Evolutionary conservation across 1,284 basidiomycete species (phyloP), one percentile per base, ranked within the genome.

Genomic region (Trichosporon asahii): DNA sequence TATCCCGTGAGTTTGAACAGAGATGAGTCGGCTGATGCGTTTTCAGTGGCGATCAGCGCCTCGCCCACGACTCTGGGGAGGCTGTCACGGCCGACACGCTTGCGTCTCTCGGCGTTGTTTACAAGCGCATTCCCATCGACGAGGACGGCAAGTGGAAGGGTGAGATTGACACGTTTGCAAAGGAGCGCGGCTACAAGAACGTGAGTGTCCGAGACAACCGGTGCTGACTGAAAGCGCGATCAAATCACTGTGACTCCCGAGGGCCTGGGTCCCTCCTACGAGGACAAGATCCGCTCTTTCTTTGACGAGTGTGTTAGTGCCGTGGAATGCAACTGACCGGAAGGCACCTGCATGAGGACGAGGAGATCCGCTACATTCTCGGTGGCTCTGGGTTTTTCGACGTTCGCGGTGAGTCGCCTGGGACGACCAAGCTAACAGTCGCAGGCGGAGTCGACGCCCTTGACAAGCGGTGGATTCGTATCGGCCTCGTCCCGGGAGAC

Each of bases 261-360:
- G 73, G 89, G 89, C 0, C 84, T 95, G 66, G 93, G 93, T 2
- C 91, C 91, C 70, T 84, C 82, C 6, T 94, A 92, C 81, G 91
- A 95, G 77, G 77, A 86, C 61, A 93, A 91, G 83, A 87, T 94
- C 79, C 90, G 90, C 78, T 86, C 80, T 3, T 94, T 94, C 84
- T 95, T 91, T 78, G 86, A 90, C 72, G 91, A 93, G 91, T 92
- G 74, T 75, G 89, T 83, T 65, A 6, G 0, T 3, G 2, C 25
- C 35, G 37, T 2, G 21, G 25, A 8, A 14, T 2, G 5, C 15
- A 11, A 44, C 68, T 72, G 35, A 69, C 72, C 8, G 21, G 70
- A 11, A 92, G 91, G 77, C 92, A 94, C 76, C 87, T 95, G 84
- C 93, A 95, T 76, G 92, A 95, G 82, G 93, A 95, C 76, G 93